Conservation (phyloP, 805 yeast genomes). For the Metschnikowia kunwiensis region DNA sequence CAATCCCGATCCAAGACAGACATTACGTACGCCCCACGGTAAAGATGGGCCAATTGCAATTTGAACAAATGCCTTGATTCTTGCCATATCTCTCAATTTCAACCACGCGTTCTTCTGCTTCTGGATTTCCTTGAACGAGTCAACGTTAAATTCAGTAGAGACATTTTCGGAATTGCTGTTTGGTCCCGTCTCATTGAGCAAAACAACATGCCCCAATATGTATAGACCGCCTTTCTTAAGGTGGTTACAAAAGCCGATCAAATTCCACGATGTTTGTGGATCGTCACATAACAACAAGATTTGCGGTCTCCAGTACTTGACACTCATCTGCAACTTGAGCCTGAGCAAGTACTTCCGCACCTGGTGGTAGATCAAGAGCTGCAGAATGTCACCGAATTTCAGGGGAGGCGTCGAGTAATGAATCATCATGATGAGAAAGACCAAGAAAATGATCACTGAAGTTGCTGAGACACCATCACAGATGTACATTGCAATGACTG, state of each 20-base stretch:
- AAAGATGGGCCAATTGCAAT: conserved; percentile 82
- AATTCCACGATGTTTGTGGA: conserved; percentile 88
- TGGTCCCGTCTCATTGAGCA: conserved; percentile 40
- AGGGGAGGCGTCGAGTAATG: conserved; percentile 93
- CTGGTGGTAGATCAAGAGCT: conserved; percentile 91
- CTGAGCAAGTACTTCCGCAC: conserved; percentile 86
- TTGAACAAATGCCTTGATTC: conserved; percentile 91
- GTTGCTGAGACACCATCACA: conserved; percentile 92
- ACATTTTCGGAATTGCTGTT: neutral
- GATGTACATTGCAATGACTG: conserved; percentile 84
- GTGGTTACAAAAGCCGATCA: conserved; percentile 90
- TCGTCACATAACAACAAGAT: conserved; percentile 82
- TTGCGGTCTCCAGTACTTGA: conserved; percentile 98
- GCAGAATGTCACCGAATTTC: conserved; percentile 98
- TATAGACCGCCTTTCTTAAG: conserved; percentile 94
- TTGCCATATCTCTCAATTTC: conserved; percentile 70
- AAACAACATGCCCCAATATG: conserved; percentile 86
- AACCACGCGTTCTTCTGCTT: conserved; percentile 81
- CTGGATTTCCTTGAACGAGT: conserved; percentile 62
- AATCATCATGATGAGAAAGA: conserved; percentile 68
- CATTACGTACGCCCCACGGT: conserved; percentile 94
- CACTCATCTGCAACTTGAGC: conserved; percentile 80
- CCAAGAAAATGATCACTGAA: conserved; percentile 61
- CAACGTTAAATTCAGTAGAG: conserved; percentile 29
- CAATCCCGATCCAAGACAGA: conserved; percentile 88